phyloP scores from a whole-genome alignment of 1,139 yeast genomes.

The Lodderomyces jiufengensis region DNA sequence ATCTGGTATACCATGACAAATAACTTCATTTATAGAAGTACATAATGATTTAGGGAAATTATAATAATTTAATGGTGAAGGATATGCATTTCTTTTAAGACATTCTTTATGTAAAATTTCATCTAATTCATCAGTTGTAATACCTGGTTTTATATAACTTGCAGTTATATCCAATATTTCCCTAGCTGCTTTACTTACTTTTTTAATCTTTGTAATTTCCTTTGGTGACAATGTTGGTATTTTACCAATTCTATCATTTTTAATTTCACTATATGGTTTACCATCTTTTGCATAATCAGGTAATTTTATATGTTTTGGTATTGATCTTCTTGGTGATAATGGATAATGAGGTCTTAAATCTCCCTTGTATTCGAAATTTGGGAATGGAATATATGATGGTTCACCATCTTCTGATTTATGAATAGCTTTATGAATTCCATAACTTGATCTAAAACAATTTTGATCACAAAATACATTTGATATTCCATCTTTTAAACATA shows the following conservation, averaged over 20 bases:
- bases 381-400: slow-evolving; percentile 79
- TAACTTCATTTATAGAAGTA: slow-evolving; percentile 90
- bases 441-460: slow-evolving; percentile 73
- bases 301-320: slow-evolving; percentile 66
- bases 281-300: slow-evolving; percentile 91
- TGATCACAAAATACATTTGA: slow-evolving; percentile 76
- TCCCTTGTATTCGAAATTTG: slow-evolving; percentile 72
- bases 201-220: slow-evolving; percentile 69
- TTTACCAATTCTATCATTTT: slow-evolving; percentile 63
- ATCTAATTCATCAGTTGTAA: slow-evolving; percentile 93
- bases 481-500: slow-evolving; percentile 73
- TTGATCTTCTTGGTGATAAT: slow-evolving; percentile 60
- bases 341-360: slow-evolving; percentile 78
- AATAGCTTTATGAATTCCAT: slow-evolving; percentile 55
- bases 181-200: slow-evolving; percentile 73
- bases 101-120: slow-evolving; percentile 83
- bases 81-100: slow-evolving; percentile 85
- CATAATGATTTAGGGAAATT: slow-evolving; percentile 92
- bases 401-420: slow-evolving; percentile 44
- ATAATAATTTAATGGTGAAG: slow-evolving; percentile 93
- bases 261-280: slow-evolving; percentile 72
- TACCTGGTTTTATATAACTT: slow-evolving; percentile 76
- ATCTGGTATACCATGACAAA: slow-evolving; percentile 98
- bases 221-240: slow-evolving; percentile 61
- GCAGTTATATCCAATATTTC: slow-evolving; percentile 89